These are phyloP conservation scores for Rhodamnia argentea DNA, from an alignment of 345 rosid genomes.

Conservation along the genomic window DNA sequence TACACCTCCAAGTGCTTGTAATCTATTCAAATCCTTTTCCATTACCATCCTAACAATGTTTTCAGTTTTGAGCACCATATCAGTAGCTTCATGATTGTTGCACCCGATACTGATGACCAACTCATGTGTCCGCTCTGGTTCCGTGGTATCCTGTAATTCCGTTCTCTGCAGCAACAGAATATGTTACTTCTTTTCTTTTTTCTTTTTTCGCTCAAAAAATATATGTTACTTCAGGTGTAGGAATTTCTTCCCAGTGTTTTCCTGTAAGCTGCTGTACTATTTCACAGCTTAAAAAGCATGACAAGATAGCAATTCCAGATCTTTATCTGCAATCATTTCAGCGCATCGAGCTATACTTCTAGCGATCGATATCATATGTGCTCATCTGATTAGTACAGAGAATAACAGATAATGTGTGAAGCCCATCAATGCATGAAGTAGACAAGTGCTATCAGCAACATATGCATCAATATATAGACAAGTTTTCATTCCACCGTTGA, in stretches of 20 bases:
- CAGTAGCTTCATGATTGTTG: background rate
- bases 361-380: background rate
- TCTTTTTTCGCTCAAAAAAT: too few relatives aligned
- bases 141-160: background rate
- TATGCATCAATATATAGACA: too few relatives aligned
- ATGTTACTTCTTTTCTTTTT: too few relatives aligned
- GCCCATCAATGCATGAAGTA: background rate
- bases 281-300: background rate
- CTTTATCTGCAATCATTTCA: background rate
- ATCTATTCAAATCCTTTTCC: background rate
- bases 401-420: background rate
- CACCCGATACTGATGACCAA: too few relatives aligned
- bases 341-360: background rate
- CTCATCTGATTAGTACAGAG: background rate
- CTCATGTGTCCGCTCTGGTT: background rate
- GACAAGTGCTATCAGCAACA: background rate
- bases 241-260: background rate
- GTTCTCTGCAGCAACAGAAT: background rate
- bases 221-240: background rate
- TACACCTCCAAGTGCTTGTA: background rate
- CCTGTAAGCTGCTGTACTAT: background rate
- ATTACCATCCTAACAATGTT: background rate
- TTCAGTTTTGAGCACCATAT: background rate
- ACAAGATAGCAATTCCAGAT: background rate
- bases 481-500: too few relatives aligned